Evolutionary conservation across 306 rosid species (phyloP).

Genomic region (Fragaria nilgerrensis): DNA sequence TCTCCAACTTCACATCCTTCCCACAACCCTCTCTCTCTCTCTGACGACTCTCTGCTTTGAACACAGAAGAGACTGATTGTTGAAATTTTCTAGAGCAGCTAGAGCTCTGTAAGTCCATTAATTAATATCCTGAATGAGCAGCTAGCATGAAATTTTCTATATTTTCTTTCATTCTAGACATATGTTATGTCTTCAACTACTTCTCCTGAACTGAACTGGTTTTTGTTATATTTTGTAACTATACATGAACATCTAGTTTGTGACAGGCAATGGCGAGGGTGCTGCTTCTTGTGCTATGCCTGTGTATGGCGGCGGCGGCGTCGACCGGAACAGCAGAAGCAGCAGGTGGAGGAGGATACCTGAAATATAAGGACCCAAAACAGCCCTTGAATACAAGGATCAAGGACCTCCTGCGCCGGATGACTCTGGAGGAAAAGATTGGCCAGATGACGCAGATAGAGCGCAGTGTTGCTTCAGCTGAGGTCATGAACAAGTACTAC

Average conservation of each 20-base stretch:
- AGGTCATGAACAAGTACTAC: slow-evolving; percentile 32
- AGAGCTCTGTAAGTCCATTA: background rate
- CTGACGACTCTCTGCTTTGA: background rate
- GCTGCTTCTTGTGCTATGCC: slow-evolving; percentile 4
- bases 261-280: slow-evolving; percentile 10
- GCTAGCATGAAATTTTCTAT: no score
- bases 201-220: background rate
- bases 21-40: no score
- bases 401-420: slow-evolving; percentile 26
- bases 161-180: no score
- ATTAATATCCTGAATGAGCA: no score
- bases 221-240: no score
- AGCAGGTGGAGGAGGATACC: slow-evolving; percentile 3
- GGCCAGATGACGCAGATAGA: slow-evolving; percentile 46
- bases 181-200: background rate
- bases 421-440: slow-evolving; percentile 39
- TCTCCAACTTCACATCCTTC: background rate
- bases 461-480: slow-evolving; percentile 25
- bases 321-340: background rate
- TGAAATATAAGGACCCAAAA: slow-evolving; percentile 34
- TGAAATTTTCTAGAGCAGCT: no score
- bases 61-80: background rate
- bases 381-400: slow-evolving; percentile 25
- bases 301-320: background rate
- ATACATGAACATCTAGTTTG: background rate